Evolutionary conservation across 2,329 filamentous ascomycete genomes (phyloP).

Genomic region (Biscogniauxia mediterranea): DNA sequence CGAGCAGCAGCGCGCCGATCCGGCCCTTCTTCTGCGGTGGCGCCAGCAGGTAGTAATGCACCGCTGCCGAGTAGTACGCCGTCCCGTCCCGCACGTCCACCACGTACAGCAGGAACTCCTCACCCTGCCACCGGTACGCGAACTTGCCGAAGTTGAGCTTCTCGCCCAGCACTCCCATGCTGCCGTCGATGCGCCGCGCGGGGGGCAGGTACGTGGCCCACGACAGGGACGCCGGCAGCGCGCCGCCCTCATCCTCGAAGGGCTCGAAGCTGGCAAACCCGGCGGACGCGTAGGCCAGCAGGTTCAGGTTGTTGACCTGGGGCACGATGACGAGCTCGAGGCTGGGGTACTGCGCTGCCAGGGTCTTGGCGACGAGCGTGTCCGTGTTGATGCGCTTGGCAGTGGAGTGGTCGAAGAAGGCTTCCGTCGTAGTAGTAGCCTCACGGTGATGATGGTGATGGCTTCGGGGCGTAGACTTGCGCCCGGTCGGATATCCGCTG

Average conservation of each 20-base stretch:
- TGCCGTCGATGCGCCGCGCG: constrained; percentile 39
- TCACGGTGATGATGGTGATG: neutral
- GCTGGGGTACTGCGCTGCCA: constrained; percentile 43
- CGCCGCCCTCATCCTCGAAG: constrained; percentile 25
- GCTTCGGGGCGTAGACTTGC: neutral
- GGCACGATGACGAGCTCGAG: constrained; percentile 41
- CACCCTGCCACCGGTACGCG: constrained; percentile 40
- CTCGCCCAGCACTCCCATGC: constrained; percentile 34
- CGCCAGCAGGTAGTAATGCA: constrained; percentile 41
- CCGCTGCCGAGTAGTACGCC: constrained; percentile 27
- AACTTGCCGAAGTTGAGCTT: constrained; percentile 41
- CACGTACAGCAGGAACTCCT: constrained; percentile 45
- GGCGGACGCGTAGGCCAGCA: constrained; percentile 42
- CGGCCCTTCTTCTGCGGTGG: constrained; percentile 28
- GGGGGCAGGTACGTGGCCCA: constrained; percentile 42
- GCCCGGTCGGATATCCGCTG: neutral
- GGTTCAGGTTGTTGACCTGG: constrained; percentile 29
- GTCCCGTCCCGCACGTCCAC: constrained; percentile 41
- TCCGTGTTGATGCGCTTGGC: constrained; percentile 44
- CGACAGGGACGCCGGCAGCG: constrained; percentile 35
- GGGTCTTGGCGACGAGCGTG: constrained; percentile 38
- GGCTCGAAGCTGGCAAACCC: constrained; percentile 38
- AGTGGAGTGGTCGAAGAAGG: constrained; percentile 41
- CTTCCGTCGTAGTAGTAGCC: constrained; percentile 19
- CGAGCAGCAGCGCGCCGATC: constrained; percentile 51